Percentiles rank a stretch among this genome's conserved stretches.
Evolutionary conservation across 2,329 filamentous ascomycete genomes (phyloP).

Genomic region (Cryphonectria carpinicola): DNA sequence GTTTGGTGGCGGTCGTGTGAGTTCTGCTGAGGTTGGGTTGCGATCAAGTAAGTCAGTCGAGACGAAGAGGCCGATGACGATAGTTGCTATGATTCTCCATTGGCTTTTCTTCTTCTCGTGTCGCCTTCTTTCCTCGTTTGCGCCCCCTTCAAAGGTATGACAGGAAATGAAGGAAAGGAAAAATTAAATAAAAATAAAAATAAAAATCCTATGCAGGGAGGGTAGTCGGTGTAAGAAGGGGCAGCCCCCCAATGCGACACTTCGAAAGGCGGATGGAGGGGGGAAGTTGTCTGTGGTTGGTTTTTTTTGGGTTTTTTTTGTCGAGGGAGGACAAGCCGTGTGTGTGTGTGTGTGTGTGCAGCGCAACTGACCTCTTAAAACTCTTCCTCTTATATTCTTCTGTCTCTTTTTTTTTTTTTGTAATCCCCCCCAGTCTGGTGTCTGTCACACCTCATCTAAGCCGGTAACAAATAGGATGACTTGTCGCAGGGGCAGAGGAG

Average conservation of each 20-base stretch:
- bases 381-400: background rate
- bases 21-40: background rate
- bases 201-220: constrained; percentile 27
- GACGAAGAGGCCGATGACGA: constrained; percentile 1
- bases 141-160: constrained; percentile 5
- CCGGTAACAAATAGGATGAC: background rate
- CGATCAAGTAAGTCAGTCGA: background rate
- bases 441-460: constrained; percentile 5
- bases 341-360: constrained; percentile 10
- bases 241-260: constrained; percentile 20
- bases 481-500: background rate
- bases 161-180: background rate
- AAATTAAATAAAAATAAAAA: background rate
- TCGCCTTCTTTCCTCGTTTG: background rate
- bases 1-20: background rate
- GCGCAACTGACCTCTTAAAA: constrained; percentile 16
- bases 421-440: background rate
- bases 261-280: constrained; percentile 12
- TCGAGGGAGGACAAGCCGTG: constrained; percentile 1
- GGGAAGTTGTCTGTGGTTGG: constrained; percentile 13
- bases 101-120: background rate
- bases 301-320: constrained; percentile 26
- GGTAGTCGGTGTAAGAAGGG: constrained; percentile 13
- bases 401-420: background rate
- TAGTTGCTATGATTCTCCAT: background rate